Evolutionary conservation across 83 land plant genomes (phyloP), one percentile per base, ranked within the genome.

Genomic region (Isoetes engelmannii): DNA sequence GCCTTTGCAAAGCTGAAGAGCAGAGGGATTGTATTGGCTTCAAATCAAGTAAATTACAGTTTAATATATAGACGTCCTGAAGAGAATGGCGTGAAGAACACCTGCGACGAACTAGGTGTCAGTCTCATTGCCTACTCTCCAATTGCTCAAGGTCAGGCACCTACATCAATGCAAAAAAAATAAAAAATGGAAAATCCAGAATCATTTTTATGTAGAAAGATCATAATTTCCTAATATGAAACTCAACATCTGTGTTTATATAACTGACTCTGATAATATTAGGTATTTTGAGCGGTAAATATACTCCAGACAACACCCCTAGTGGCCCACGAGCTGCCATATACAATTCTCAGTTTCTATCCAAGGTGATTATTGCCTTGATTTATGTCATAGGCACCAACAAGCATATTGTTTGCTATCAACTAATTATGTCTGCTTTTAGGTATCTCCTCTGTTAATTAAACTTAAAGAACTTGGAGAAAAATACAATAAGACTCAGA

Each of bases 91-190:
- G 96, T 93, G 64, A 93, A 93, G 78, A 76, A 85, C 73, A 73
- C 89, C 15, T 93, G 98, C 74, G 96, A 90, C 68, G 98, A 93
- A 62, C 86, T 93, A 59, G 96, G 96, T 17, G 60, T 93, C 73
- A 85, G 88, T 72, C 74, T 93, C 64, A 93, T 93, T 70, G 92
- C 98, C 43, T 93, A 93, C 73, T 90, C 90, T 45, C 96, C 96
- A 20, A 82, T 93, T 61, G 92, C 85, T 74, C 98, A 93, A 87
- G 98, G 98, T 73, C 47, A 55, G 54, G 5, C 5, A 12, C 54
- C 42, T 19, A 4, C 28, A 41, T 48, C n/a, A n/a, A n/a, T n/a
- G n/a, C n/a, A n/a, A n/a, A 58, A 50, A 8, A 13, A 50, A 50
- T 8, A 8, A 8, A 50, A 50, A 8, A 8, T 8, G 8, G 8